phyloP scores from a whole-genome alignment of 2,329 filamentous ascomycete species.

The Plectosphaerella cucumerina region DNA sequence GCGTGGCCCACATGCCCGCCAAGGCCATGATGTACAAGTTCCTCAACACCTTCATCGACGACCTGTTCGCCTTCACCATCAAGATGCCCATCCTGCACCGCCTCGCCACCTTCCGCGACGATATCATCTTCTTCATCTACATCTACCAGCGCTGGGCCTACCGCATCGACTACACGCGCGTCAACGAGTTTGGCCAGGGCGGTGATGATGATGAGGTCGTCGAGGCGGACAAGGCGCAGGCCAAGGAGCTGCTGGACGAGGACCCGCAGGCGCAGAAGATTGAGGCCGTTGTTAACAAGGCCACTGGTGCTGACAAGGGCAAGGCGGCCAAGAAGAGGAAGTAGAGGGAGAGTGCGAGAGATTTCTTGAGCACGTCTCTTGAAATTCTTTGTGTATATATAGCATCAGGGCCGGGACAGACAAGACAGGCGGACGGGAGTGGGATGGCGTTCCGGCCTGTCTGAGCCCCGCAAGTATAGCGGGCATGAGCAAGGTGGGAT shows the following conservation, averaged over 20 bases:
- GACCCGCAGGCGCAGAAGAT: slow-evolving; percentile 28
- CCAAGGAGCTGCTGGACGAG: slow-evolving; percentile 24
- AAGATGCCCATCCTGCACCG: slow-evolving; percentile 97
- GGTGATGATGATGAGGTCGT: slow-evolving; percentile 66
- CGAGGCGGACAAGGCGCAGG: slow-evolving; percentile 34
- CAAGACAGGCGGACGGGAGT: too few species aligned
- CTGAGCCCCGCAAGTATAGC: too few species aligned
- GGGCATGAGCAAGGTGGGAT: too few species aligned
- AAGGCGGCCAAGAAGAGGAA: slow-evolving; percentile 36
- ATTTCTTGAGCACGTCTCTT: neutral
- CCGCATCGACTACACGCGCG: slow-evolving; percentile 82
- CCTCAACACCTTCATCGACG: slow-evolving; percentile 97
- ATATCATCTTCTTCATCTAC: slow-evolving; percentile 98
- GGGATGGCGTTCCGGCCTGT: too few species aligned
- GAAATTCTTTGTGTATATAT: too few species aligned
- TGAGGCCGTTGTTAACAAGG: slow-evolving; percentile 28
- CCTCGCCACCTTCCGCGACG: slow-evolving; percentile 86
- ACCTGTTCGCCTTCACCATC: slow-evolving; percentile 97
- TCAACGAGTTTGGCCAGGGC: slow-evolving; percentile 98
- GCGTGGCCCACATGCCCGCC: slow-evolving; percentile 92
- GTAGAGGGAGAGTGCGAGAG: slow-evolving; percentile 16
- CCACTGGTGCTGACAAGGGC: slow-evolving; percentile 46
- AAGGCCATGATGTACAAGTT: slow-evolving; percentile 99
- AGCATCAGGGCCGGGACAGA: too few species aligned
- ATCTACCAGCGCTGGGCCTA: slow-evolving; percentile 93